Evolutionary conservation across 768 basidiomycete genomes (phyloP).

Genomic region (Gymnopilus dilepis): DNA sequence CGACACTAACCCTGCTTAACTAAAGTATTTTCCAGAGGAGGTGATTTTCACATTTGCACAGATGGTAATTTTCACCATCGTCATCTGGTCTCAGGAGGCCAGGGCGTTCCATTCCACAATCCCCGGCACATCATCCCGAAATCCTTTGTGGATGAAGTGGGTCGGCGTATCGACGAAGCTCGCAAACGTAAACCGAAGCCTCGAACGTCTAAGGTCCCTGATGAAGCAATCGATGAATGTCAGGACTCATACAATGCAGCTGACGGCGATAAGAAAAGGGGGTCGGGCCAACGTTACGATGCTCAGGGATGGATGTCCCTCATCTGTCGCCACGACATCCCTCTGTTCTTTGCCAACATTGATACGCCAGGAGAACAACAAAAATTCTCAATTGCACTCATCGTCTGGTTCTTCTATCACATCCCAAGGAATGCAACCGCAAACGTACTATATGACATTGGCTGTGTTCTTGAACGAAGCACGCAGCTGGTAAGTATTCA

Average conservation of each 20-base stretch:
- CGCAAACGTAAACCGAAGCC: neutral
- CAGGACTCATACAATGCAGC: conserved; percentile 34
- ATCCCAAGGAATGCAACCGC: too few relatives aligned
- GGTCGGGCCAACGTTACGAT: conserved; percentile 28
- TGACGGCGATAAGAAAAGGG: conserved; percentile 24
- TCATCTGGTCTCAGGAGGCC: too few relatives aligned
- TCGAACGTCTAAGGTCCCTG: conserved; percentile 29
- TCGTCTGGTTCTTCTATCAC: conserved; percentile 33
- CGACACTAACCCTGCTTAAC: too few relatives aligned
- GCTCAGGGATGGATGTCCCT: conserved; percentile 44
- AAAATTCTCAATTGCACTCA: conserved; percentile 39
- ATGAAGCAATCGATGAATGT: conserved; percentile 41
- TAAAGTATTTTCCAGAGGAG: too few relatives aligned
- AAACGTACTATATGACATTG: too few relatives aligned
- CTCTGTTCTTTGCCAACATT: too few relatives aligned
- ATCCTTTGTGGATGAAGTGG: conserved; percentile 17
- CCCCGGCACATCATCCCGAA: too few relatives aligned
- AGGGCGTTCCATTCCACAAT: conserved; percentile 9
- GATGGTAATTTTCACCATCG: too few relatives aligned
- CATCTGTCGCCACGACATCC: too few relatives aligned
- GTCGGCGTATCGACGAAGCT: neutral
- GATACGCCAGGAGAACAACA: conserved; percentile 31
- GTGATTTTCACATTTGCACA: neutral
- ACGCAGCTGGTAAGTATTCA: too few relatives aligned
- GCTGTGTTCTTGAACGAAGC: too few relatives aligned